These are phyloP conservation scores for Coemansia sp. DNA, from an alignment of 192 early-diverging fungal species.

Conservation along the genomic window DNA sequence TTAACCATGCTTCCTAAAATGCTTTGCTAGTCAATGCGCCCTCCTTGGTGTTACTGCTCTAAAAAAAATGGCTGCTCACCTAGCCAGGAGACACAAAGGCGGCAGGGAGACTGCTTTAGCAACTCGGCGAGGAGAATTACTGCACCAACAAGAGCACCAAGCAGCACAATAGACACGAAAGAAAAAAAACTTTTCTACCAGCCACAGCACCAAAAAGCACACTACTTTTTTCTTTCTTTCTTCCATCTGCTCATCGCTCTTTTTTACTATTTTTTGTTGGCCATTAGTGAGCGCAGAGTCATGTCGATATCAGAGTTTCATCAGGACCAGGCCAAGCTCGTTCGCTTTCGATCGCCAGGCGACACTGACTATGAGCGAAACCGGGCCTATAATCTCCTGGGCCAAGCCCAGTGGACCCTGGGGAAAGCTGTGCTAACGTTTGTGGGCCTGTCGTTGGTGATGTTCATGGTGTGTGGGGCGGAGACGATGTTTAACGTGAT, in stretches of 20 bases:
- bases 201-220: neutral
- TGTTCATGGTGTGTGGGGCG: constrained; percentile 74
- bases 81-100: neutral
- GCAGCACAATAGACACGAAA: neutral
- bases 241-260: neutral
- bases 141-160: neutral
- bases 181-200: neutral
- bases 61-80: neutral
- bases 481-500: constrained; percentile 83
- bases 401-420: constrained; percentile 39
- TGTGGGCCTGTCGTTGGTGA: constrained; percentile 54
- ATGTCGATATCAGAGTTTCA: neutral
- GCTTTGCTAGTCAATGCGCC: neutral
- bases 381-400: constrained; percentile 32
- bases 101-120: neutral
- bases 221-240: neutral
- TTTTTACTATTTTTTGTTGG: neutral
- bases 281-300: neutral
- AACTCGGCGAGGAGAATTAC: neutral
- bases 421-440: constrained; percentile 23
- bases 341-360: neutral
- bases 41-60: neutral
- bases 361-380: constrained; percentile 6
- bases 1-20: neutral
- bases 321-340: neutral